Base-by-base conservation (phyloP, 805 yeast species). In the Saturnispora serradocipensis region DNA sequence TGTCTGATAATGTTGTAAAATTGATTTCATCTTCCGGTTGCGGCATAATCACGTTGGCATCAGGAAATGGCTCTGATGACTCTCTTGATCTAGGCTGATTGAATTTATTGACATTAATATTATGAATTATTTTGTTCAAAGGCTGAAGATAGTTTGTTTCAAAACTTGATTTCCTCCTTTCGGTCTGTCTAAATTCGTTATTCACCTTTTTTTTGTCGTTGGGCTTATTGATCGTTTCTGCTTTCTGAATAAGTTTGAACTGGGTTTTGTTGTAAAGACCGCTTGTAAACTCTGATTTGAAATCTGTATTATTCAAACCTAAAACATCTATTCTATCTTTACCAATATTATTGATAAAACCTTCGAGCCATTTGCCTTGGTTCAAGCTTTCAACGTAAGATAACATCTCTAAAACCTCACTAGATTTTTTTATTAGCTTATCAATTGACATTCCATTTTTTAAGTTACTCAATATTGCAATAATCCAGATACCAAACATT, bases 401-500 rank as follows among this genome's bases (percentile, higher is more conserved):
- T 48, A 81, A 63, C 50, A 73, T 64, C 25, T 84, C 80, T 53
- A 83, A 69, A 49, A 77, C 81, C 57, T 82, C 89, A 27, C 80
- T 72, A 0, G 81, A 66, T 48, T 72, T 74, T 32, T 59, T 59
- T 15, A 59, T 62, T 50, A 54, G 65, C 67, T 42, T 76, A 53
- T n/a, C 74, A 69, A 62, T 65, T 58, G 69, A 63, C 47, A 60
- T 53, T 3, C 64, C 63, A 86, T 88, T 83, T 56, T 77, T 78
- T 45, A 69, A 67, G 57, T 84, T 77, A 48, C 88, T 70, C 48
- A 83, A 67, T 44, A 69, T 72, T 56, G 86, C 90, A 45, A 85
- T 73, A 3, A 84, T 55, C 64, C 80, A 75, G n/a, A 84, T 69
- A 1, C 93, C 93, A 62, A 85, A 84, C 1, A 85, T 65, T 11